Base-by-base conservation (phyloP, 164 flowering plant species). In the Magnolia kwangsiensis region DNA sequence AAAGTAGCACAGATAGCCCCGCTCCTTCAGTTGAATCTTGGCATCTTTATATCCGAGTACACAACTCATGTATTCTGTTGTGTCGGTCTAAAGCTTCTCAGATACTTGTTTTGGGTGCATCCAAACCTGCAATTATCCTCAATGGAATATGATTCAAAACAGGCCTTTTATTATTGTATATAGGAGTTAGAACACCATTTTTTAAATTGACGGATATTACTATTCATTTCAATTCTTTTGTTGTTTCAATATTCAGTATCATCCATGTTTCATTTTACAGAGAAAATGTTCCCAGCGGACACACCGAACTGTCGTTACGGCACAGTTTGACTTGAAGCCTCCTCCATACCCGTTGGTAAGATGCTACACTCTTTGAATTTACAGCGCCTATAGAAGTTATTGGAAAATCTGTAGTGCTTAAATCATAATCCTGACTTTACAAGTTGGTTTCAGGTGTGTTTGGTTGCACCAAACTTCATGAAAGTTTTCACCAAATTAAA, bases 321-420 rank as follows among this genome's bases (percentile, higher is more conserved):
- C 98, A 45, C 85, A 87, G 72, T 75, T 92, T 78, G 97, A 90
- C 76, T 82, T 91, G 72, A 91, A 85, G 82, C 95, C 97, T 69
- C 99, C 95, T 77, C 98, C 99, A 13, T 96, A 91, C 80, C 79
- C 89, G 20, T 77, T 93, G 80, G 99, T 95, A 87, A 81, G 84
- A 70, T 58, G 10, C 37, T 63, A 72, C 31, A 10, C 67, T 31
- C n/a, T 27, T 24, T 37, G 20, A 29, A 37, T 8, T 27, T 71
- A 20, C 29, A 71, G 8, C 18, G 13, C 16, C 50, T 69, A 18
- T 69, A 37, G 19, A 20, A 8, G 65, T 13, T n/a, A 23, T 8
- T 7, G 63, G 20, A 67, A 61, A 9, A 24, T 51, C 37, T 16
- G 18, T 58, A 45, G 19, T 61, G 67, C 29, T 4, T 29, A 20